Base-by-base conservation (phyloP, 2,329 filamentous ascomycete species). In the Ambrosiella xylebori region DNA sequence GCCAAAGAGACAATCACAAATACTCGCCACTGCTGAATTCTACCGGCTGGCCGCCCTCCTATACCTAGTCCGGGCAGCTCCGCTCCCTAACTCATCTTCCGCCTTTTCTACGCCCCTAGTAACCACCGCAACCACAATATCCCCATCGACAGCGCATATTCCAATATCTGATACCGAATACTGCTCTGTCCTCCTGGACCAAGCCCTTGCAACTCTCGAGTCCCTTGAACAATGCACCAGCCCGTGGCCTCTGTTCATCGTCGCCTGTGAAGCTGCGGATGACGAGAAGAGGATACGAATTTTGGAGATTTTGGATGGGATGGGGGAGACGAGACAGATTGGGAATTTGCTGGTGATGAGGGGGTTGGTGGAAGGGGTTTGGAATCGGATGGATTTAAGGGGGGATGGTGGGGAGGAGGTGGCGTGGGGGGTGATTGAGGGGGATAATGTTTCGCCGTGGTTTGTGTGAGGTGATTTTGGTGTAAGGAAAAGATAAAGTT, bases 161-260 rank as follows among this genome's bases (percentile, higher is more conserved):
- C 61, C 57, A 0, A 61, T 58, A 3, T 27, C 27, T 27, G 62
- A 65, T 37, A 38, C 62, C 1, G 60, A 60, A 1, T 36, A 45
- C 13, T 40, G 59, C 5, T 36, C 66, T 3, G 36, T 63, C 1
- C 66, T 66, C 52, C 60, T 72, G 4, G 59, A 68, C n/a, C 65
- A 67, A 19, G 71, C 69, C 0, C 69, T 75, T 50, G 60, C 62
- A 0, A 63, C 71, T 4, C 62, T 76, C 3, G 64, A 64, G 35
- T 65, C 63, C 17, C 65, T 75, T 12, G 65, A 69, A 7, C 66
- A 73, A 37, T 74, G 71, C 60, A 75, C 73, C 7, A 75, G 72
- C 61, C 73, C 73, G 2, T 76, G 74, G 73, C 73, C 74, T 6
- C 63, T 76, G 3, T 76, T 76, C 55, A 68, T 76, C 37, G 63